Conservation (phyloP, 2,329 filamentous ascomycete genomes). For the Sclerotiophoma versabilis region DNA sequence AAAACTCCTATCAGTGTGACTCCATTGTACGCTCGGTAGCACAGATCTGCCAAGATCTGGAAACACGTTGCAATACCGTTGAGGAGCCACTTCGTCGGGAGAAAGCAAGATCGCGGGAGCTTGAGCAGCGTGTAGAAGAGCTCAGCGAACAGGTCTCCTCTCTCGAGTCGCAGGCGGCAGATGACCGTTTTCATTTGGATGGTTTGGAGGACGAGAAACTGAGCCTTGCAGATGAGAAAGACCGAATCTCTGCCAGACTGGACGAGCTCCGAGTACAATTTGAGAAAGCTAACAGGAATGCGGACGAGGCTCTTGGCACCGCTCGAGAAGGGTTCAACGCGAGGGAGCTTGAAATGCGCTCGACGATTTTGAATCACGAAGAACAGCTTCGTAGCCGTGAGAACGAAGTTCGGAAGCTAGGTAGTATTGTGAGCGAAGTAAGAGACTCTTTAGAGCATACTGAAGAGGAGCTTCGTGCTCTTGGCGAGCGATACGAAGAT, state of each 20-base stretch:
- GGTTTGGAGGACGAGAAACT: constrained; percentile 49
- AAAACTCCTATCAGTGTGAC: constrained; percentile 53
- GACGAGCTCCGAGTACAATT: constrained; percentile 47
- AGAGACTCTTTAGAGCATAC: constrained; percentile 17
- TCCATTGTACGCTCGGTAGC: constrained; percentile 58
- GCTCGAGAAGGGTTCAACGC: constrained; percentile 31
- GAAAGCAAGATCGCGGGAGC: constrained; percentile 43
- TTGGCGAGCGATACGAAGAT: constrained; percentile 39
- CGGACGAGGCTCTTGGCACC: constrained; percentile 35
- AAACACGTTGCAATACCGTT: constrained; percentile 61
- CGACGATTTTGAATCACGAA: constrained; percentile 28
- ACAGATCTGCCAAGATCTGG: constrained; percentile 63
- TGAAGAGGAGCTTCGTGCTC: constrained; percentile 16
- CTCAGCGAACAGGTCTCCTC: constrained; percentile 48
- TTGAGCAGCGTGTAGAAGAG: constrained; percentile 42
- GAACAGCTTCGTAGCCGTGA: constrained; percentile 21
- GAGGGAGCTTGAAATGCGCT: constrained; percentile 49
- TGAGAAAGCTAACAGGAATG: constrained; percentile 44
- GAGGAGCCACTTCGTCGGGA: constrained; percentile 62
- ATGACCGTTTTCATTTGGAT: constrained; percentile 41
- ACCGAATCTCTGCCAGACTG: constrained; percentile 41
- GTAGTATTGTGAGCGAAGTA: constrained; percentile 10
- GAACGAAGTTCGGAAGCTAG: constrained; percentile 17
- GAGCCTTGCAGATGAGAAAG: constrained; percentile 44
- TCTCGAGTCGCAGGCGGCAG: constrained; percentile 36